These are phyloP conservation scores for Xanthoconium separans DNA, from an alignment of 1,284 basidiomycete genomes.

Conservation along the genomic window DNA sequence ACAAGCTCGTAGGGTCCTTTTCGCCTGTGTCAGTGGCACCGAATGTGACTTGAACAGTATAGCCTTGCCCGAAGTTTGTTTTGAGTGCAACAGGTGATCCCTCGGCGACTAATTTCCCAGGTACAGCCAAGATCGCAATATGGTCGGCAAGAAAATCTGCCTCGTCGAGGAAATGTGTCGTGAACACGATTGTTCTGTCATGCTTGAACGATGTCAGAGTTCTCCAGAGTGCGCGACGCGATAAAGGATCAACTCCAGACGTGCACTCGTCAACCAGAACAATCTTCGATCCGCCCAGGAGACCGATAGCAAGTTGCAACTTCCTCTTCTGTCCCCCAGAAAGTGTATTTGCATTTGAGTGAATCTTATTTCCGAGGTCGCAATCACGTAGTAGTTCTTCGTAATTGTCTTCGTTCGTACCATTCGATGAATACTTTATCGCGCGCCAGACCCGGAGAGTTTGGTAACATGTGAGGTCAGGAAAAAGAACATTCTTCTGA, in stretches of 20 bases:
- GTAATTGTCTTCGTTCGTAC: conserved; percentile 39
- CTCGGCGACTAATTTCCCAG: conserved; percentile 71
- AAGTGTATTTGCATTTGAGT: conserved; percentile 62
- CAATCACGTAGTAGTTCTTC: conserved; percentile 67
- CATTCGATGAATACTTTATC: conserved; percentile 63
- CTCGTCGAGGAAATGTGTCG: conserved; percentile 79
- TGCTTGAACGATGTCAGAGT: conserved; percentile 66
- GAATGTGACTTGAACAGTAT: conserved; percentile 58
- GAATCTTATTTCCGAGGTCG: conserved; percentile 66
- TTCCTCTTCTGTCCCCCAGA: conserved; percentile 83
- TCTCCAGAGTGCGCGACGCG: conserved; percentile 75
- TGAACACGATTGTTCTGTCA: conserved; percentile 64
- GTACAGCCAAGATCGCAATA: conserved; percentile 73
- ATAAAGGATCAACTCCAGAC: conserved; percentile 78
- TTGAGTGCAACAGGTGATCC: conserved; percentile 76
- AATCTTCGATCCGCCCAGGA: conserved; percentile 73
- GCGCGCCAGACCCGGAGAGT: conserved; percentile 73
- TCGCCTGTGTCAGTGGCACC: conserved; percentile 17
- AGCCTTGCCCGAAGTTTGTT: conserved; percentile 69
- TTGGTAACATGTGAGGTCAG: conserved; percentile 72
- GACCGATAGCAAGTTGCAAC: conserved; percentile 74
- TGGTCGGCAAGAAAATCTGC: conserved; percentile 76
- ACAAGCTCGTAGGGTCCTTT: conserved; percentile 12
- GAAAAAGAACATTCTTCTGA: conserved; percentile 82
- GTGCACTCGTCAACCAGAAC: conserved; percentile 79